A percentile compares a stretch with the other conserved stretches of the same genome.
phyloP scores from a whole-genome alignment of 1,284 basidiomycete species.

The Leccinum laetum region DNA sequence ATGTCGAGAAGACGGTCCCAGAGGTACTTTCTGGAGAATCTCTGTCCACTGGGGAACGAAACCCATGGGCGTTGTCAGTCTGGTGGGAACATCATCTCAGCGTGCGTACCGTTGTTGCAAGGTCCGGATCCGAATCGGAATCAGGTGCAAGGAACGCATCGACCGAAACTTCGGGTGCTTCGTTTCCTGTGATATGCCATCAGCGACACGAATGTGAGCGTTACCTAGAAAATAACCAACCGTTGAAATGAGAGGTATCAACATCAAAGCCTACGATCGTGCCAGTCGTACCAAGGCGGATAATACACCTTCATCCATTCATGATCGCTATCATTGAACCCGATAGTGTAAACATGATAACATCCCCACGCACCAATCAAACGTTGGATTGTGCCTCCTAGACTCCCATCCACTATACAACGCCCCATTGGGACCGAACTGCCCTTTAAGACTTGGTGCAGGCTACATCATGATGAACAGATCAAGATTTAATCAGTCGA shows the following conservation, averaged over 20 bases:
- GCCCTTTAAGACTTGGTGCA: constrained; percentile 83
- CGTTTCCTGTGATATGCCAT: constrained; percentile 67
- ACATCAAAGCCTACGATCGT: constrained; percentile 88
- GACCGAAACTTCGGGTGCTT: constrained; percentile 82
- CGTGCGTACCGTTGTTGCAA: constrained; percentile 48
- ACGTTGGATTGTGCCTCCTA: constrained; percentile 83
- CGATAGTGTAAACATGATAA: neutral
- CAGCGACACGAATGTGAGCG: neutral
- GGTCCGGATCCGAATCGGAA: constrained; percentile 39
- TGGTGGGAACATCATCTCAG: too few species aligned
- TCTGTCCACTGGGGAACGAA: constrained; percentile 69
- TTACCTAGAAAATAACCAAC: constrained; percentile 38
- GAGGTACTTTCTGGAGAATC: constrained; percentile 69
- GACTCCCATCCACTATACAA: constrained; percentile 96
- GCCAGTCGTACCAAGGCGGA: constrained; percentile 84
- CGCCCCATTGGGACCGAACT: constrained; percentile 96
- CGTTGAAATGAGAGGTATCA: constrained; percentile 95
- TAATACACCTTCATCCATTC: constrained; percentile 71
- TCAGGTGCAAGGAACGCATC: constrained; percentile 57
- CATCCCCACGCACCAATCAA: constrained; percentile 93
- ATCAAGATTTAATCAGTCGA: neutral
- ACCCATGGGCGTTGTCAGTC: too few species aligned
- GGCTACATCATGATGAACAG: constrained; percentile 46
- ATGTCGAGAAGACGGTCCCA: constrained; percentile 86
- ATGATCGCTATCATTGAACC: neutral